These are phyloP conservation scores for Dillenia suffruticosa DNA, from an alignment of 164 flowering plant species.

Conservation along the genomic window DNA sequence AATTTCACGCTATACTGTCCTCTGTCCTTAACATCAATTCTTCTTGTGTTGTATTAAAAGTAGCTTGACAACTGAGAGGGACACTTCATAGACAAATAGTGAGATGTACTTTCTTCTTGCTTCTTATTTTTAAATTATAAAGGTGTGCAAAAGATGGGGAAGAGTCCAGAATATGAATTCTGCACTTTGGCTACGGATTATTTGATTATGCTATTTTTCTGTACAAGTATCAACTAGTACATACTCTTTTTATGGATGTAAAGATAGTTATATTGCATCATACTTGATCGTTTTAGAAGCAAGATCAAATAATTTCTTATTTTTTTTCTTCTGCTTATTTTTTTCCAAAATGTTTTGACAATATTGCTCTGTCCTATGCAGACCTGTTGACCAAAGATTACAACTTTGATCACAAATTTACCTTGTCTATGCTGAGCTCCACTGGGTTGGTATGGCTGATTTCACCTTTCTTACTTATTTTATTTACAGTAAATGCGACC, in stretches of 20 bases:
- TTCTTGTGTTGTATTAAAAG: no score
- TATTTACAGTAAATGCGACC: no score
- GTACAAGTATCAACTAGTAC: not conserved
- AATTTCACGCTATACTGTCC: no score
- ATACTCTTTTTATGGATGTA: not conserved
- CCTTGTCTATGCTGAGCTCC: conserved; percentile 37
- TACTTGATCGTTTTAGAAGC: not conserved
- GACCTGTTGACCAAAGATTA: conserved; percentile 73
- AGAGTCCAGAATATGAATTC: no score
- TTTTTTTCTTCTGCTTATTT: not conserved
- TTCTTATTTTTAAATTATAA: not conserved
- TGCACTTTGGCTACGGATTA: not conserved
- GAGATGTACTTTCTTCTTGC: not conserved
- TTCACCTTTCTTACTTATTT: not conserved
- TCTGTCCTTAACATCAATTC: no score
- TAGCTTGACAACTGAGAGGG: no score
- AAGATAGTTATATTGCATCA: not conserved
- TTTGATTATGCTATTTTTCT: not conserved
- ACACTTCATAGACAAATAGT: no score
- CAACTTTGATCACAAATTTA: conserved; percentile 67
- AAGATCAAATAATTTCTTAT: not conserved
- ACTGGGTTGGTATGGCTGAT: conserved; percentile 52
- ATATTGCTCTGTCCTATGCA: conserved; percentile 24
- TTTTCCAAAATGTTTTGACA: not conserved
- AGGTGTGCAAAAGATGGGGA: not conserved